Evolutionary conservation across 768 basidiomycete genomes (phyloP), one percentile per base, ranked within the genome.

Genomic region (Calvatia gigantea): DNA sequence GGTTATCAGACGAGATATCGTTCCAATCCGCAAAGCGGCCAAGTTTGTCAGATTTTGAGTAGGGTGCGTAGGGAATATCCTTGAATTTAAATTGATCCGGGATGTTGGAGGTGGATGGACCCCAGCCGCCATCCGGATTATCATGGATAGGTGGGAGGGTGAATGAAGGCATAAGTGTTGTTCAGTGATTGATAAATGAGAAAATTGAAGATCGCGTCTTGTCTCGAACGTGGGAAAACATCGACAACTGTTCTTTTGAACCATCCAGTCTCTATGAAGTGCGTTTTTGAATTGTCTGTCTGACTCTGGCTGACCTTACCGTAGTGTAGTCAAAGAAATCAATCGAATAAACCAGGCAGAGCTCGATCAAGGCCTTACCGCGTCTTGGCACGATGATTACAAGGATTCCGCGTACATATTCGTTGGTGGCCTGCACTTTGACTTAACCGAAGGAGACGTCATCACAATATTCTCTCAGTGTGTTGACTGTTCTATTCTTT

Each of bases 21-120:
- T 93, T 92, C 95, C 96, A 99, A 76, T 99, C 96, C 45, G 96
- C 96, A 66, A 99, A 91, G 51, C 96, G 87, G 51, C 93, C 94
- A 54, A 99, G 86, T 72, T 98, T 98, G 79, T 99, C 97, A 33
- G 92, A 87, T 84, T 99, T 99, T 73, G 94, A 94, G 80, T 92
- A 98, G 4, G 95, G 95, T 0, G 96, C 95, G 67, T 98, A 99
- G 43, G 97, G 97, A 58, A 98, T 97, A 64, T 98, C 97, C 72
- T 92, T 94, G 82, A 97, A 97, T 73, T 95, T 94, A 75, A 96
- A 98, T 60, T 93, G 87, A 42, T 88, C 79, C 1, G 96, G 94
- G 19, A 95, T 75, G 69, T 90, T 88, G n/a, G 67, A 79, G 0
- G 87, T 81, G 3, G 87, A 83, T 5, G 94, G 91, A 1, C 93